Evolutionary conservation across 495 filamentous ascomycete species (phyloP), one percentile per base, ranked within the genome.

Genomic region (Thermothielavioides terrestris): DNA sequence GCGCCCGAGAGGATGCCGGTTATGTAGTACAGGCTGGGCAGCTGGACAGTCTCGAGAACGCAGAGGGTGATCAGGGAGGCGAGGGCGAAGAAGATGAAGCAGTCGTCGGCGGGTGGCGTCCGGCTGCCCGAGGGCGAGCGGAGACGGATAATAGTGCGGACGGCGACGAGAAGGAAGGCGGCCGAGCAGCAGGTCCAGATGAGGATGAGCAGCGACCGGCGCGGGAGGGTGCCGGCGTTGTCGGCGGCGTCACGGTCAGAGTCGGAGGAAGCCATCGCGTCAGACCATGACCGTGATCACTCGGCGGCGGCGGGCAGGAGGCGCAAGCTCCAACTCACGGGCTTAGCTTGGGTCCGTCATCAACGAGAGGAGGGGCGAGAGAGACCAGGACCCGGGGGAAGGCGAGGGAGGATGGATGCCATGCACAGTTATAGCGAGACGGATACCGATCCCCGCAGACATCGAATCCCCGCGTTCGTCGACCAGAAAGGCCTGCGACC

Each of bases 1-100:
- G 55, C 21, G 12, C 66, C 66, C 6, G 58, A 56, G 0, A 57
- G 50, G 22, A 60, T 53, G 42, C 59, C 56, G 0, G 56, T 59
- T 25, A 71, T 58, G 51, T 66, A 68, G 50, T 69, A 75, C 3
- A 74, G 53, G 49, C 63, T 62, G 4, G 67, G 70, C 21, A 68
- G 52, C 56, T 75, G 71, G 9, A 74, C 49, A 0, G 73, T 76
- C 56, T 74, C 68, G 26, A 75, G 66, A 8, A 65, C 46, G 31
- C 63, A 68, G 18, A 70, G 69, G 3, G 64, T 49, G 36, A 73
- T 53, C 3, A 75, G 54, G 3, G 66, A 49, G 0, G 57, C 49
- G 20, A 69, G 53, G 5, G 67, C 68, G 12, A 71, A 30, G 47
- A 70, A 65, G 21, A 72, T 58, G 56, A 67, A 73, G 53, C 67